Evolutionary conservation across 768 basidiomycete species (phyloP).

Genomic region (Kockovaella imperatae): DNA sequence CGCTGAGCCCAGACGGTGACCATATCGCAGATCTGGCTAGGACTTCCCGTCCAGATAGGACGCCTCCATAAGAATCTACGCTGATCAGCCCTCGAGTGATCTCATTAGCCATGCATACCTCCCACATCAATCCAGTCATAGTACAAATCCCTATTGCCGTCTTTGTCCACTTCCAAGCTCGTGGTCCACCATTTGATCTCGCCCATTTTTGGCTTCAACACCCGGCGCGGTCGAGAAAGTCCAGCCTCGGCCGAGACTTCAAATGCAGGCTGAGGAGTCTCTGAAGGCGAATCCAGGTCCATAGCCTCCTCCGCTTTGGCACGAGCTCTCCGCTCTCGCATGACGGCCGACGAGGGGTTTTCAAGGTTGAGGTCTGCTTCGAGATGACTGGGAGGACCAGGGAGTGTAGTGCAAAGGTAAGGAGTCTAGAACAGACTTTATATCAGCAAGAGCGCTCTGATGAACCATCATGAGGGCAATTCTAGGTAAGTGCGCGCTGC

Average conservation of each 20-base stretch:
- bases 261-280: not conserved
- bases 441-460: not conserved
- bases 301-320: not conserved
- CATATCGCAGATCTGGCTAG: conserved; percentile 17
- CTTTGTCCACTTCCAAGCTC: conserved; percentile 21
- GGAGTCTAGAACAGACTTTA: conserved; percentile 28
- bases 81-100: not conserved
- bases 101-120: conserved; percentile 9
- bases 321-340: not conserved
- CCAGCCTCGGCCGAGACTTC: conserved; percentile 2
- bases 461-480: not conserved
- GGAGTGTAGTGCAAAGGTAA: conserved; percentile 11
- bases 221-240: not conserved
- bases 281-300: not conserved
- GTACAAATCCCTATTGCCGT: conserved; percentile 11
- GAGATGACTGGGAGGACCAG: conserved; percentile 14
- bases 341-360: not conserved
- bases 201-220: conserved; percentile 16
- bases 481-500: not conserved
- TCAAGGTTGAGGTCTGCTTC: conserved; percentile 9
- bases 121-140: conserved; percentile 24
- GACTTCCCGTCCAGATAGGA: conserved; percentile 8
- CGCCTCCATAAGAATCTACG: conserved; percentile 17
- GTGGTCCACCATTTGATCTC: conserved; percentile 26
- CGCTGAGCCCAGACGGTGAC: conserved; percentile 33